phyloP scores from a whole-genome alignment of 176 grass and related monocot species.

The Raddia distichophylla region DNA sequence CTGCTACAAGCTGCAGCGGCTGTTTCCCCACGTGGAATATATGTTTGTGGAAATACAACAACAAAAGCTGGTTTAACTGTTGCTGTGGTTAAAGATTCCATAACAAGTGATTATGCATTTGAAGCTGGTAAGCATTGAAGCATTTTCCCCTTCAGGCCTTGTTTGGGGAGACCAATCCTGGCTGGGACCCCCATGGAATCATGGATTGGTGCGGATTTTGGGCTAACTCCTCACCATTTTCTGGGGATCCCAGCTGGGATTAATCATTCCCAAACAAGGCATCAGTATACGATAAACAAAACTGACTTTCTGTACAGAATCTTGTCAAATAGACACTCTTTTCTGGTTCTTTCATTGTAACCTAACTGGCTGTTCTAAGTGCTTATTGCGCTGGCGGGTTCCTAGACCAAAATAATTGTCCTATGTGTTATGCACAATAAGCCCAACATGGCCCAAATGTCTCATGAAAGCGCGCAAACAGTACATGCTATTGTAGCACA shows the following conservation, averaged over 20 bases:
- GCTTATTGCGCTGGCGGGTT: background rate
- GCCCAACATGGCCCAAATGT: no score
- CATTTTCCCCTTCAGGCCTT: no score
- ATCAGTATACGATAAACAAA: background rate
- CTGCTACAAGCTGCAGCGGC: slow-evolving; percentile 81
- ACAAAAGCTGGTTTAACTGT: slow-evolving; percentile 97
- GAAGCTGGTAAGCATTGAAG: slow-evolving; percentile 73
- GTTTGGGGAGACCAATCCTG: no score
- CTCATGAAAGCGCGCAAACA: no score
- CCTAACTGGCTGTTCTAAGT: slow-evolving; percentile 6
- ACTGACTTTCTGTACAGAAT: background rate
- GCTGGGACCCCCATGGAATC: no score
- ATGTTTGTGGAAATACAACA: slow-evolving; percentile 92
- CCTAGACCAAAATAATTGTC: background rate
- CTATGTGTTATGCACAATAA: no score
- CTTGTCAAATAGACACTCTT: background rate
- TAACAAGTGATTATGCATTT: slow-evolving; percentile 96
- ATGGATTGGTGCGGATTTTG: no score
- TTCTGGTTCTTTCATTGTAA: slow-evolving; percentile 4
- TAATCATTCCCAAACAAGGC: no score
- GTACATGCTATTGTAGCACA: no score
- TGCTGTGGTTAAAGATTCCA: slow-evolving; percentile 96
- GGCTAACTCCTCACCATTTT: no score
- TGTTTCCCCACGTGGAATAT: slow-evolving; percentile 90
- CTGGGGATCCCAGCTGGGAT: no score